phyloP scores from a whole-genome alignment of 1,284 basidiomycete species.

The Hemileia vastatrix region DNA sequence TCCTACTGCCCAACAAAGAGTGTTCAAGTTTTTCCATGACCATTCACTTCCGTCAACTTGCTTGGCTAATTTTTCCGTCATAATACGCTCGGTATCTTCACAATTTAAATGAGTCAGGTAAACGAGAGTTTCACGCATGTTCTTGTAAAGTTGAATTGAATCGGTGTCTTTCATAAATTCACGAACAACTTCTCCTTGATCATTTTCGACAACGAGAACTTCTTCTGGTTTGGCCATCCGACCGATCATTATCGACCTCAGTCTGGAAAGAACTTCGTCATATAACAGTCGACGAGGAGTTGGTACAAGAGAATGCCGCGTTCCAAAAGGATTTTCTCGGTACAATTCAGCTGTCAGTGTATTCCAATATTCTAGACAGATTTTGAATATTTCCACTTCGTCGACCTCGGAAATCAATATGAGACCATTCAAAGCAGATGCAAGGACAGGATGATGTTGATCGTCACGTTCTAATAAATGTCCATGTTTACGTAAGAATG shows the following conservation, averaged over 20 bases:
- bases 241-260: constrained; percentile 93
- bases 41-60: constrained; percentile 98
- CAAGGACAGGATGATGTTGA: constrained; percentile 76
- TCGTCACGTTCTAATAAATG: too few species aligned
- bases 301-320: constrained; percentile 80
- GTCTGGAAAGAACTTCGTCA: constrained; percentile 83
- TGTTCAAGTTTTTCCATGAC: constrained; percentile 99
- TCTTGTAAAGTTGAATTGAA: constrained; percentile 97
- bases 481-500: too few species aligned
- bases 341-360: constrained; percentile 98
- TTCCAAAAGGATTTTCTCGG: too few species aligned
- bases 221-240: constrained; percentile 99
- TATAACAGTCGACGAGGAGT: constrained; percentile 88
- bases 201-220: constrained; percentile 96
- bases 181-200: constrained; percentile 96
- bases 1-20: constrained; percentile 97
- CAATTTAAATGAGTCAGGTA: constrained; percentile 97
- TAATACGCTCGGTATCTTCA: constrained; percentile 86
- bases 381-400: constrained; percentile 98
- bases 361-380: constrained; percentile 96
- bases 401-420: constrained; percentile 95
- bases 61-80: constrained; percentile 91
- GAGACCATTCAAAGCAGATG: constrained; percentile 78
- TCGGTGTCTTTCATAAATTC: constrained; percentile 99
- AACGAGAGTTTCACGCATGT: constrained; percentile 84